phyloP scores from a whole-genome alignment of 2,329 filamentous ascomycete species.

The Ascochyta lentis region DNA sequence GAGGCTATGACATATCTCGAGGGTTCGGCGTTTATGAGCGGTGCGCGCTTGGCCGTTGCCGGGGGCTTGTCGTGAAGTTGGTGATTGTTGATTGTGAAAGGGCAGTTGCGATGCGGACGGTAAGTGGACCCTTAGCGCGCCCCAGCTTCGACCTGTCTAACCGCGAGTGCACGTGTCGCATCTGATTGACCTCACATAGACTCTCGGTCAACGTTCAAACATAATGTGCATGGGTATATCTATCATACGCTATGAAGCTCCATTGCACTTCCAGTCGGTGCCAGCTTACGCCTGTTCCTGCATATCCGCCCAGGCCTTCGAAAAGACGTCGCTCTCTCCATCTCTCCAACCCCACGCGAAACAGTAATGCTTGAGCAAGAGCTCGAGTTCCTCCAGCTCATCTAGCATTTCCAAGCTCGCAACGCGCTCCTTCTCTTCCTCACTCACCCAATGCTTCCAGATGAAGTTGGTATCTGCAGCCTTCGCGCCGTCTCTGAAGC shows the following conservation, averaged over 20 bases:
- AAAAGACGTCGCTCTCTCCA: conserved; percentile 41
- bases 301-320: conserved; percentile 42
- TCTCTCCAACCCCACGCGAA: conserved; percentile 86
- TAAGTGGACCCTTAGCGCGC: conserved; percentile 14
- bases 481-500: conserved; percentile 65
- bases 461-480: conserved; percentile 71
- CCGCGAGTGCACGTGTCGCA: conserved; percentile 10
- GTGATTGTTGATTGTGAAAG: conserved; percentile 15
- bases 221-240: neutral
- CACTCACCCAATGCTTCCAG: conserved; percentile 76
- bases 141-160: neutral
- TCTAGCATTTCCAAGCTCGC: conserved; percentile 85
- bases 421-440: conserved; percentile 78
- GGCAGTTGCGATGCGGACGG: conserved; percentile 15
- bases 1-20: conserved; percentile 5
- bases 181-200: neutral
- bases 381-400: conserved; percentile 91
- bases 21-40: neutral
- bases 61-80: conserved; percentile 1
- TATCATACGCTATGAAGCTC: neutral
- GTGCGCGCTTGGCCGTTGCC: neutral
- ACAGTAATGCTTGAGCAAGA: conserved; percentile 88
- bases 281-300: conserved; percentile 22
- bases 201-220: neutral
- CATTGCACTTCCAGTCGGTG: neutral